Percentiles rank a stretch among this genome's conserved stretches.
These are phyloP conservation scores for Colletotrichum orbiculare DNA, from an alignment of 2,329 filamentous ascomycete species.

Conservation along the genomic window DNA sequence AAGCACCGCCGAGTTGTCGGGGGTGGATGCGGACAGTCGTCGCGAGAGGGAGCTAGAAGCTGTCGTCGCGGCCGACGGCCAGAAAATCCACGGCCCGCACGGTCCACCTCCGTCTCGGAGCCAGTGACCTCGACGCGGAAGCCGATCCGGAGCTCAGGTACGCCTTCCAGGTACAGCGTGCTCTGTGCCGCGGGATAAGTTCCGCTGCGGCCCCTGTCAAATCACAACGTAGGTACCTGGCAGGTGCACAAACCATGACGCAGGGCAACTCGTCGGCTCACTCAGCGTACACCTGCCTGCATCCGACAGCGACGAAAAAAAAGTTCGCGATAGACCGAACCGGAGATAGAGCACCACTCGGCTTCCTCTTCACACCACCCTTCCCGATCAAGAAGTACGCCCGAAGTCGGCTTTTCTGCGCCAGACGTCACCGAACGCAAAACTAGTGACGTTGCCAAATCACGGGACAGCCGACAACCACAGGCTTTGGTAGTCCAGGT, in stretches of 20 bases:
- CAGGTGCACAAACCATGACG: slow-evolving; percentile 24
- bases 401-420: slow-evolving; percentile 28
- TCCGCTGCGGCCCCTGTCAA: background rate
- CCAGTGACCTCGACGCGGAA: background rate
- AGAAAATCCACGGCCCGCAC: slow-evolving; percentile 20
- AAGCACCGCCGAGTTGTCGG: slow-evolving; percentile 7
- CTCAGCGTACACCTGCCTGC: slow-evolving; percentile 13
- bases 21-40: background rate
- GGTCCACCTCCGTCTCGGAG: slow-evolving; percentile 5
- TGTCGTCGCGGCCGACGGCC: slow-evolving; percentile 2
- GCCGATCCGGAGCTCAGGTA: too few relatives aligned
- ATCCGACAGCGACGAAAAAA: slow-evolving; percentile 18
- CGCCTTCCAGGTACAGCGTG: too few relatives aligned
- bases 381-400: background rate
- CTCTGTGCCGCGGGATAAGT: too few relatives aligned
- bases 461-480: slow-evolving; percentile 6
- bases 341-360: slow-evolving; percentile 21
- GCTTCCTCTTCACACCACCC: slow-evolving; percentile 15
- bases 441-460: slow-evolving; percentile 14
- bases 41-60: slow-evolving; percentile 2
- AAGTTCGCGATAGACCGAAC: slow-evolving; percentile 34
- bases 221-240: slow-evolving; percentile 28
- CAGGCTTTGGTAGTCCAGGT: slow-evolving; percentile 10
- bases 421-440: slow-evolving; percentile 18
- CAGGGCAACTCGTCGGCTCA: slow-evolving; percentile 12